Percentiles rank a stretch among this genome's conserved stretches.
phyloP scores from a whole-genome alignment of 2,329 filamentous ascomycete species.

The Fusarium piperis region DNA sequence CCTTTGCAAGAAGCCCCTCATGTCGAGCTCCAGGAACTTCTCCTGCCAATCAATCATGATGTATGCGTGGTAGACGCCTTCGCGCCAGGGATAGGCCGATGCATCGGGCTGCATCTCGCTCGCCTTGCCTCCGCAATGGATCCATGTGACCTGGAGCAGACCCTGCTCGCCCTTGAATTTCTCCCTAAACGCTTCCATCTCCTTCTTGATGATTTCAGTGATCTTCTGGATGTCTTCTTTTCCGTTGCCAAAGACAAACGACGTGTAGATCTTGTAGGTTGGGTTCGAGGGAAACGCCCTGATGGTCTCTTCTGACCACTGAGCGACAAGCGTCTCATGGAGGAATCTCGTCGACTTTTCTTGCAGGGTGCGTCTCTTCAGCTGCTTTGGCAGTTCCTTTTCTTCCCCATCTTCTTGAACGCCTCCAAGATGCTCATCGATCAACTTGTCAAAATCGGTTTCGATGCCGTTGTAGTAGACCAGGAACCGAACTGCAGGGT shows the following conservation, averaged over 20 bases:
- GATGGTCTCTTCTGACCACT: constrained; percentile 9
- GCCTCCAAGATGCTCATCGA: neutral
- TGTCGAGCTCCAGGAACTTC: constrained; percentile 46
- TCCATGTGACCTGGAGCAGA: constrained; percentile 39
- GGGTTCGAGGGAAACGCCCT: neutral
- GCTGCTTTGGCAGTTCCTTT: constrained; percentile 15
- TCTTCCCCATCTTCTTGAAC: neutral
- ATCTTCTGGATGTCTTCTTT: neutral
- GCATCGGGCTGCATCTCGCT: neutral
- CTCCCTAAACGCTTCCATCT: constrained; percentile 28
- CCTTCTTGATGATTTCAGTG: constrained; percentile 6
- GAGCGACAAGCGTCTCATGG: neutral
- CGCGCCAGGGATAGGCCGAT: constrained; percentile 47
- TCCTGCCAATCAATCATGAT: constrained; percentile 45
- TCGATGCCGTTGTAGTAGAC: constrained; percentile 27
- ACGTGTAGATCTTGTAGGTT: neutral
- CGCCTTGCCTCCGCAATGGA: constrained; percentile 41
- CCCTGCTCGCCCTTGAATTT: constrained; percentile 28
- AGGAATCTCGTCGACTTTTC: neutral
- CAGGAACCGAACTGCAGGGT: constrained; percentile 15
- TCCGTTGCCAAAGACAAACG: neutral
- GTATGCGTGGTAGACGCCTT: constrained; percentile 41
- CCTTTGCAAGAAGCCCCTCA: constrained; percentile 32
- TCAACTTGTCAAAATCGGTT: neutral
- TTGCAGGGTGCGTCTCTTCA: constrained; percentile 29